Evolutionary conservation across 805 yeast species (phyloP), one percentile per base, ranked within the genome.

Genomic region (Starmerella lactis-condensi): DNA sequence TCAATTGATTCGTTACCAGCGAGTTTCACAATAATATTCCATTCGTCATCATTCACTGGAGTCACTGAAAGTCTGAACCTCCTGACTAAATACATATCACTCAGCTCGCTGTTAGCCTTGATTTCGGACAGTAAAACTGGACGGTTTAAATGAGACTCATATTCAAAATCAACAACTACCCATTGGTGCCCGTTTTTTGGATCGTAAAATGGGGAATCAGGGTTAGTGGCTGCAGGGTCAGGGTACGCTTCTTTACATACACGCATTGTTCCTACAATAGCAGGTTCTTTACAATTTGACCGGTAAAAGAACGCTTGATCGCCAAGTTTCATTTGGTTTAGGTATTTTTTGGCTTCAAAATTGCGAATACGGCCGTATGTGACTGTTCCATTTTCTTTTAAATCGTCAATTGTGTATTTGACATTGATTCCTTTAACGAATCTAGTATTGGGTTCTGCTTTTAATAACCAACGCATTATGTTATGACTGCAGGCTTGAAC

Each of bases 351-450:
- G 1, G 74, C 73, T 47, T 67, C 73, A 37, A 60, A 60, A 43
- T 68, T 68, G 28, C 75, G 52, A 8, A 68, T 73, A 1, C 75
- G 74, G 38, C 65, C 67, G 74, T 74, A 68, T n/a, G 63, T 57
- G 31, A 63, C 65, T 1, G 37, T 37, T 4, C 46, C 52, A 6
- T 54, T 60, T 5, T 53, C 40, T 12, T 56, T 44, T 9, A 68
- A 47, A 19, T 61, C 66, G 6, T 51, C 52, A 5, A 67, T 50
- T 4, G 70, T 55, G 44, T 65, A 68, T 25, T 56, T 55, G 15
- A 62, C 67, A 42, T 68, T 71, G 13, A 49, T 47, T 2, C 66
- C 67, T 6, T 65, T 54, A 30, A 64, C 71, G 8, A 65, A 47
- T 26, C 74, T 47, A 1, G 62, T 39, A 26, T 52, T 51, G 1